Evolutionary conservation across 176 grass and related monocot genomes (phyloP), one percentile per base, ranked within the genome.

Genomic region (Calamus simplicifolius): DNA sequence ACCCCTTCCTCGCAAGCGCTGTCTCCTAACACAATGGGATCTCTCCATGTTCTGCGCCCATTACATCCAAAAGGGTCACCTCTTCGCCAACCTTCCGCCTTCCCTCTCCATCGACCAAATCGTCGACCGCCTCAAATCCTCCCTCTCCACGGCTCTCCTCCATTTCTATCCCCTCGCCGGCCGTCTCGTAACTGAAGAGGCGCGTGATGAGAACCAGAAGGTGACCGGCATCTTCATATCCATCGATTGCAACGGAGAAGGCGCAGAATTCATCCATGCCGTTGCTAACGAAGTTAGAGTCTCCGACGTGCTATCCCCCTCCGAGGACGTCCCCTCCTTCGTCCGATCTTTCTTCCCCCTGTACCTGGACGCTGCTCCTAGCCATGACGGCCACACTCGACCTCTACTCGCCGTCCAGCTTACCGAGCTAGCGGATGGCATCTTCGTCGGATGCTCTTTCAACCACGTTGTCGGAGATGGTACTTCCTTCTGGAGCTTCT

Each of bases 401-500:
- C 89, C 88, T 0, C 74, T 93, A 3, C 54, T 89, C 18, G 52
- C 10, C 70, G 59, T 80, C 50, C 81, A 95, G 78, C 51, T 77
- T 18, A 95, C 78, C 5, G 72, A 95, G 7, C 78, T 95, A 38
- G 26, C 4, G 18, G 85, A 95, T 58, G 89, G 81, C 4, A 43
- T 95, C 68, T 95, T 89, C 52, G 1, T 95, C 4, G 81, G 59
- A 0, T 88, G 73, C 50, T 71, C 13, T 3, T 82, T 80, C 71
- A 95, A 82, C 57, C 89, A 95, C 59, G 78, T 16, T 26, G 73
- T 95, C 31, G 80, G 70, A n/a, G 89, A 95, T 4, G 89, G 89
- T 56, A 85, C 78, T 0, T 80, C 89, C 25, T 77, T 73, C 19
- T 95, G 85, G 84, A 5, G 50, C 21, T 89, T 95, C 57, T 65